Evolutionary conservation across 1,284 basidiomycete genomes (phyloP), one percentile per base, ranked within the genome.

Genomic region (Trametes pubescens): DNA sequence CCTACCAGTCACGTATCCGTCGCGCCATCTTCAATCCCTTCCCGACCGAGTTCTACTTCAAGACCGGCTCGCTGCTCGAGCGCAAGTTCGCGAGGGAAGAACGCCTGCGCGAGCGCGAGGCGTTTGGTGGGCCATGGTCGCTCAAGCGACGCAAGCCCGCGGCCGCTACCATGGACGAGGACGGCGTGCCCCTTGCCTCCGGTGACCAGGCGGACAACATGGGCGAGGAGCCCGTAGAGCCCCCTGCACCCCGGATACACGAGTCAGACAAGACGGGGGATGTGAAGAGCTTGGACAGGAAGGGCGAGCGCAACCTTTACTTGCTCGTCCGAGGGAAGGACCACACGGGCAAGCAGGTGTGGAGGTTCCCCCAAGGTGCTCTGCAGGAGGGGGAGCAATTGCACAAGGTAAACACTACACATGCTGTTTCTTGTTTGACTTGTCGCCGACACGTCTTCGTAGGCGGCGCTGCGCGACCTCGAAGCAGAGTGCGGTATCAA

Each of bases 1-100:
- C 86, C 56, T 98, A 98, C 84, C 93, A 96, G 75, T 84, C 87
- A 11, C 86, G 91, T 58, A 87, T 99, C 68, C 87, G 90, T 68
- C 90, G 94, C 69, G 91, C 95, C 6, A 80, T 98, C 47, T 90
- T 92, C 74, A 95, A 96, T 74, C 96, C 96, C 0, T 91, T 95
- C 77, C 91, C 94, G 18, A 86, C 88, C 61, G 90, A 95, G 48
- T 97, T 98, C 77, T 99, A 98, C 83, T 99, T 98, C 85, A 96
- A 96, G 78, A 89, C 91, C 64, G 96, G 96, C 0, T 94, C 94
- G 0, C 84, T 95, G 3, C 86, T 97, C 37, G 91, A 96, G 75
- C 89, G 89, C 47, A 86, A 91, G 54, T 98, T 96, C 75, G 87
- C 83, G 53, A 77, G 86, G 57, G 88, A 93, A 71, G 91, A 95